Evolutionary conservation across 495 filamentous ascomycete genomes (phyloP), one percentile per base, ranked within the genome.

Genomic region (Collariella sp.): DNA sequence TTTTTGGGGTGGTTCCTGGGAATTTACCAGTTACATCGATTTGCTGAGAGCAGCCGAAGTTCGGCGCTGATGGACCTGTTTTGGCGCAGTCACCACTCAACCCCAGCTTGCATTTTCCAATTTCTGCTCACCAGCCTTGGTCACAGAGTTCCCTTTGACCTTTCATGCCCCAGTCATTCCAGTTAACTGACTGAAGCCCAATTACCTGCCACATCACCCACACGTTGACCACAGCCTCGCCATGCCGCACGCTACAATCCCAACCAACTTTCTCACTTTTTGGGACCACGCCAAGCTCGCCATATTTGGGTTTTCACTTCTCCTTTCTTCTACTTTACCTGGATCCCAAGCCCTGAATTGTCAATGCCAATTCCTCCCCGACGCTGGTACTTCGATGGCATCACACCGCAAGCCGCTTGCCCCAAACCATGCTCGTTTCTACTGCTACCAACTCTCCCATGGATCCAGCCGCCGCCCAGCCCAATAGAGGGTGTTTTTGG

Each of bases 241-340:
- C 52, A 19, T 23, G 44, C 52, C 52, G 44, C 44, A 39, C 44
- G n/a, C 44, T 35, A 33, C 5, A 23, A 23, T 34, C 46, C 52
- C 12, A 20, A n/a, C 2, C 22, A 12, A 12, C n/a, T n/a, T n/a
- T n/a, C n/a, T n/a, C n/a, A n/a, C n/a, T 31, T 16, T 33, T 6
- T 15, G 9, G 18, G 4, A 2, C 46, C 4, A 2, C 11, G 10
- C 7, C 23, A 41, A 12, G 22, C 35, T 41, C n/a, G n/a, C 35
- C 41, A 5, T 52, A 26, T 43, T 18, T 7, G 12, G 46, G 9
- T 31, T 31, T 0, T 39, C 9, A 9, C 31, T 9, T 31, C 13
- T 23, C 6, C 7, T 33, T 34, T 22, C 15, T 13, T 4, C 9
- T n/a, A 5, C 35, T 7, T 3, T n/a, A 24, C 35, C 40, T 31